Evolutionary conservation across 1,284 basidiomycete genomes (phyloP), one percentile per base, ranked within the genome.

Genomic region (Apiotrichum mycotoxinovorans): DNA sequence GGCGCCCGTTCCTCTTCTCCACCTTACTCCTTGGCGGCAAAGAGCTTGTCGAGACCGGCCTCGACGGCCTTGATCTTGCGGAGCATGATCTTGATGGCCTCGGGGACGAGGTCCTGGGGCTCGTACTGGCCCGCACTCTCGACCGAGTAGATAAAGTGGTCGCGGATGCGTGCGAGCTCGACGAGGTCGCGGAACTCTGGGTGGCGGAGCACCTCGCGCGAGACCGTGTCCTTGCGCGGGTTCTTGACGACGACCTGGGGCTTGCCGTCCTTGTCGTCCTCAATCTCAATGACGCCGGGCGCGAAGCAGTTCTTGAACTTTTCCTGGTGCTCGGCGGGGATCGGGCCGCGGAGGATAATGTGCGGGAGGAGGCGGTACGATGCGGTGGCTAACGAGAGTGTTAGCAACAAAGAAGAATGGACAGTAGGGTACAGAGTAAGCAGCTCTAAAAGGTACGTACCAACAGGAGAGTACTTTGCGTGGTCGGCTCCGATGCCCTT

Each of bases 401-500:
- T 47, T 20, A 43, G 30, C 33, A 34, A n/a, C n/a, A n/a, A n/a
- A n/a, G n/a, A n/a, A n/a, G n/a, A n/a, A n/a, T n/a, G n/a, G n/a
- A n/a, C n/a, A 40, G 22, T 15, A 34, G 40, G 34, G 11, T 25
- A 25, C 17, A 35, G 3, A 26, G 17, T 12, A 15, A 18, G 33
- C 18, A 34, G 23, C 26, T 50, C 37, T 35, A 2, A 26, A 14
- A 18, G 18, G 23, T 30, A 80, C 89, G 62, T 64, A 90, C 90
- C 91, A 51, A 98, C 96, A n/a, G 96, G 92, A 56, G 86, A 91
- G 77, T 90, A 98, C 73, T 99, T 99, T 42, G 96, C 93, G 71
- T 99, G 96, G 67, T 95, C 92, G 68, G 90, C 91, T 22, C 92
- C 94, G n/a, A 91, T 84, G 9, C 93, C 91, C 73, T 98, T 98